Evolutionary conservation across 1,139 yeast species (phyloP).

Genomic region (Wickerhamomyces sp.): DNA sequence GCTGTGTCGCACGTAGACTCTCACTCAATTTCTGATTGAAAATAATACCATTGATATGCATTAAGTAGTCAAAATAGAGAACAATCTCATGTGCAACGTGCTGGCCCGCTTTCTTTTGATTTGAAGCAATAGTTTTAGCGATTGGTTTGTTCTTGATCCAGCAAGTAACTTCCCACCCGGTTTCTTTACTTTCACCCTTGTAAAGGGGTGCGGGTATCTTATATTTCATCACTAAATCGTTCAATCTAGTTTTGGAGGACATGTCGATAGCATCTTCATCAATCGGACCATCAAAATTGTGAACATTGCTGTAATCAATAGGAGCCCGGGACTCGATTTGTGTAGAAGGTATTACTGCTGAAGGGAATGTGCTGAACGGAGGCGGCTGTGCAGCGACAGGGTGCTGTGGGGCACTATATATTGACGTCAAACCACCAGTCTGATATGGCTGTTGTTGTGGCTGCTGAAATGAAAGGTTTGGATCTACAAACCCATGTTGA

Average conservation of each 20-base stretch:
- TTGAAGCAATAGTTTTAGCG: conserved; percentile 12
- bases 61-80: conserved; percentile 8
- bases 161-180: conserved; percentile 14
- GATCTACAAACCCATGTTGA: too few species aligned
- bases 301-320: background rate
- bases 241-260: conserved; percentile 13
- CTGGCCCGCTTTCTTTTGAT: conserved; percentile 19
- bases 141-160: conserved; percentile 9
- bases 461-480: too few species aligned
- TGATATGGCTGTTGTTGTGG: background rate
- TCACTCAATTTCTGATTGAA: background rate
- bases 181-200: conserved; percentile 13
- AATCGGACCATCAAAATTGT: conserved; percentile 1
- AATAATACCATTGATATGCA: conserved; percentile 1
- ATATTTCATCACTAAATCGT: conserved; percentile 6
- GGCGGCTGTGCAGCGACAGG: background rate
- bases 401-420: background rate
- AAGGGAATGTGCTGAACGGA: too few species aligned
- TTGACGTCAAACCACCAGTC: too few species aligned
- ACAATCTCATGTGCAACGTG: conserved; percentile 15
- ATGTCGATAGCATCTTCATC: conserved; percentile 9
- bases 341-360: too few species aligned
- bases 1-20: too few species aligned
- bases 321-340: too few species aligned
- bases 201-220: conserved; percentile 13